Conservation (phyloP, 306 rosid genomes). For the Rosa multiflora region DNA sequence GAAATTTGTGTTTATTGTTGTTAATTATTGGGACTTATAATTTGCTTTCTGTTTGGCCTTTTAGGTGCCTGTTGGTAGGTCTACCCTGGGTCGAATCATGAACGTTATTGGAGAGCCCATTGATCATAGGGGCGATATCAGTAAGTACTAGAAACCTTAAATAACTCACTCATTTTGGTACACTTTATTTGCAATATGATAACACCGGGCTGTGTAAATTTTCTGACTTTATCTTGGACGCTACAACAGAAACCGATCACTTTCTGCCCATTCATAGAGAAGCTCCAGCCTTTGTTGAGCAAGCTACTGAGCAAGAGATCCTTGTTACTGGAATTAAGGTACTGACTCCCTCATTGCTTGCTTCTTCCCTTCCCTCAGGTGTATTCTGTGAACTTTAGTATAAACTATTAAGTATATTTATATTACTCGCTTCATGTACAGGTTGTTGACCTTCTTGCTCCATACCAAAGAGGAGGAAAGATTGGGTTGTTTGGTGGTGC, state of each 20-base stretch:
- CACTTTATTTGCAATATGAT: neutral
- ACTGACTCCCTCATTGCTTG: neutral
- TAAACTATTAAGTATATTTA: neutral
- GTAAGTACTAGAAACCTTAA: slow-evolving; percentile 44
- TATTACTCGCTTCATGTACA: slow-evolving; percentile 10
- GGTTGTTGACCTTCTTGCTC: slow-evolving; percentile 99
- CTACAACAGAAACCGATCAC: slow-evolving; percentile 71
- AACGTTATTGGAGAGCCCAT: slow-evolving; percentile 97
- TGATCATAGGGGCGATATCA: slow-evolving; percentile 74
- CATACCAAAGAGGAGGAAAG: slow-evolving; percentile 99
- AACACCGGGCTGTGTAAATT: neutral
- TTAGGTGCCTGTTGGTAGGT: slow-evolving; percentile 98
- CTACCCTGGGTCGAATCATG: slow-evolving; percentile 94
- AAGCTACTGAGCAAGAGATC: slow-evolving; percentile 91
- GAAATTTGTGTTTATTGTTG: neutral
- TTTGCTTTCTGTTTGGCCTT: slow-evolving; percentile 3
- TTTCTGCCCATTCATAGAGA: slow-evolving; percentile 92
- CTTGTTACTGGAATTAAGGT: slow-evolving; percentile 97
- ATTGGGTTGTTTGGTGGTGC: slow-evolving; percentile 99
- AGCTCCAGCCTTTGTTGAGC: slow-evolving; percentile 96
- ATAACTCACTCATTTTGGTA: neutral
- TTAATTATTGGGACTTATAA: neutral
- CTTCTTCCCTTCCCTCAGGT: neutral
- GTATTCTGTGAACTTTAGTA: neutral
- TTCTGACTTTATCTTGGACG: slow-evolving; percentile 16